Evolutionary conservation across 805 yeast species (phyloP), one percentile per base, ranked within the genome.

Genomic region (Myxozyma nipponensis): DNA sequence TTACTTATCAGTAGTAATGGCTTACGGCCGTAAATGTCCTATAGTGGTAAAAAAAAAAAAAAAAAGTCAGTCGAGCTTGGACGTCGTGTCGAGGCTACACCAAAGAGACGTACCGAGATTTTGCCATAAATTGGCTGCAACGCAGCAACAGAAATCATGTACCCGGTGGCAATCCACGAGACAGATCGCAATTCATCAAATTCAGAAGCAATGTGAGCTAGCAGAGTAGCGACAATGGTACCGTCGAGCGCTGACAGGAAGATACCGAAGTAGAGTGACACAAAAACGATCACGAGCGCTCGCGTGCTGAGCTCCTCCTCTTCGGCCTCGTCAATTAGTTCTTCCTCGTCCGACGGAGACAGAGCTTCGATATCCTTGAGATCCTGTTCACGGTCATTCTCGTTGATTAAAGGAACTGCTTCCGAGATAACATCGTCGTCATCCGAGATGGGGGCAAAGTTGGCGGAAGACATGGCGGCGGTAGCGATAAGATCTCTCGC

Each of bases 121-220:
- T 83, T 77, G 3, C 91, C 91, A 50, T 81, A 82, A 24, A 86
- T 63, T 0, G 90, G 91, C 67, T 85, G 91, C 65, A 83, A 82
- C 1, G 86, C 86, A 3, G 86, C 78, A 52, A 77, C 79, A 1
- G 90, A 80, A 21, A 86, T 68, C 21, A 86, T 69, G 49, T 83
- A 82, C 1, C 86, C 77, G 0, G 90, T 79, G 2, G 87, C 89
- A 3, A 84, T 83, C 90, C 91, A 84, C 1, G 81, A 68, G 3
- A 80, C 69, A 6, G 73, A 61, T 22, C 73, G 71, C 28, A 79
- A 70, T 46, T 76, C 78, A 40, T 77, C 64, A 62, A 82, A 72
- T n/a, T 79, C 79, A 3, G 81, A 73, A n/a, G 84, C 84, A 42
- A 82, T 82, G 21, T 74, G 74, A 25, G 76, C 69, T 59, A 77